Base-by-base conservation (phyloP, 1,284 basidiomycete genomes). In the Microbotryum saponariae region DNA sequence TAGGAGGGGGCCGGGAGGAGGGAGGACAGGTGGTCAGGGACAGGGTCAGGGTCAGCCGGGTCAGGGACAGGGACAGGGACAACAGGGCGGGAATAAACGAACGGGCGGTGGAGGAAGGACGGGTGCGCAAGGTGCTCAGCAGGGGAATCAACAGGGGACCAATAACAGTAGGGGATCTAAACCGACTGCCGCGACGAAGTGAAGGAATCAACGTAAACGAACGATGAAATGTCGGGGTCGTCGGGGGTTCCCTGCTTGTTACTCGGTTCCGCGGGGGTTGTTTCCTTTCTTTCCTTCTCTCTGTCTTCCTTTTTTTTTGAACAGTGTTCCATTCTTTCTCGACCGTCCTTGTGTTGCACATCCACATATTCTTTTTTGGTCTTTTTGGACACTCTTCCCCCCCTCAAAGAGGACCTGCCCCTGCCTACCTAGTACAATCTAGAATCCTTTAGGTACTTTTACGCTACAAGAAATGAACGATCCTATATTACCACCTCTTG, bases 91-190 rank as follows among this genome's bases (percentile, higher is more conserved):
- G 33, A 42, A 25, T 20, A 45, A 50, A 46, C 25, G 27, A 8
- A 53, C 49, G 51, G n/a, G 57, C 21, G 50, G 25, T 47, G n/a
- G 70, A 93, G 81, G 77, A 94, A 94, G 70, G 86, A 85, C 75
- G 94, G 91, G 53, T 93, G 82, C 74, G 20, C 48, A 21, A 21
- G 48, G 21, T 10, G 48, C 18, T 27, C 42, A 33, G 37, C 33
- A 54, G 51, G 52, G 44, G 55, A 48, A 49, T 20, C 31, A 10
- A 48, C 33, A 49, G 31, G 33, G 37, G 52, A 18, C 37, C 37
- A 14, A 42, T 10, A 18, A 12, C 12, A 42, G 3, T 16, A 42
- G 37, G 16, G 37, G 37, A 42, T 1, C 14, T 42, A 42, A 42
- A 42, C 12, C 37, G 37, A 42, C 7, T 31, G 31, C 37, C 37